Base-by-base conservation (phyloP, 1,284 basidiomycete genomes). In the Fomitopsis schrenkii region DNA sequence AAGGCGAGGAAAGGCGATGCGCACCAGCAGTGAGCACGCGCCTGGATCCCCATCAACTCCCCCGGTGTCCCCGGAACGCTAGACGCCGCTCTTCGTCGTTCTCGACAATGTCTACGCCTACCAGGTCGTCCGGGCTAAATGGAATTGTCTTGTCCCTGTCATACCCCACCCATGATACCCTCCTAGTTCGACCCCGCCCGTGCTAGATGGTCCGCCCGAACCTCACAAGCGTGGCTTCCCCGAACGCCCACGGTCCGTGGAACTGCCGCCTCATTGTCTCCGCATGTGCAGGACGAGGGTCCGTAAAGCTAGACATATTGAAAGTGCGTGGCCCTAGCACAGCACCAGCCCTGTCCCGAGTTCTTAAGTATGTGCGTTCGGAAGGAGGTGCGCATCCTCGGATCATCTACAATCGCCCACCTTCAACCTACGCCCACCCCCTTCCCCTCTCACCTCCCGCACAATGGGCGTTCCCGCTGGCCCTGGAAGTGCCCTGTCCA, bases 201-300 rank as follows among this genome's bases (percentile, higher is more conserved):
- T 28, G 9, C 48, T 22, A 54, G 35, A 54, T 40, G 52, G 22
- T 54, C 52, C 52, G 36, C 12, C 52, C n/a, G 52, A 10, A 33
- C n/a, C 38, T 15, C 35, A 54, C 35, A 22, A 38, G 36, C 36
- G 35, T 40, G 36, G n/a, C 35, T 12, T 19, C 0, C 2, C 10
- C 5, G 33, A 12, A 53, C 30, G 35, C 35, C 36, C 52, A 9
- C 52, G 52, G 52, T 6, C 30, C 28, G 28, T 33, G 48, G 14
- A 15, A 15, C 22, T 22, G 48, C 12, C 14, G 60, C 60, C 60
- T 62, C 60, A 42, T 62, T 62, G 60, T 22, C n/a, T 58, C 35
- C 60, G 50, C 60, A 58, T 62, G 60, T 41, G 38, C 9, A 22
- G 6, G 14, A 40, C 33, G 57, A 26, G 48, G 42, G 48, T 15